Evolutionary conservation across 2,329 filamentous ascomycete genomes (phyloP).

Genomic region (Elsinoe australis): DNA sequence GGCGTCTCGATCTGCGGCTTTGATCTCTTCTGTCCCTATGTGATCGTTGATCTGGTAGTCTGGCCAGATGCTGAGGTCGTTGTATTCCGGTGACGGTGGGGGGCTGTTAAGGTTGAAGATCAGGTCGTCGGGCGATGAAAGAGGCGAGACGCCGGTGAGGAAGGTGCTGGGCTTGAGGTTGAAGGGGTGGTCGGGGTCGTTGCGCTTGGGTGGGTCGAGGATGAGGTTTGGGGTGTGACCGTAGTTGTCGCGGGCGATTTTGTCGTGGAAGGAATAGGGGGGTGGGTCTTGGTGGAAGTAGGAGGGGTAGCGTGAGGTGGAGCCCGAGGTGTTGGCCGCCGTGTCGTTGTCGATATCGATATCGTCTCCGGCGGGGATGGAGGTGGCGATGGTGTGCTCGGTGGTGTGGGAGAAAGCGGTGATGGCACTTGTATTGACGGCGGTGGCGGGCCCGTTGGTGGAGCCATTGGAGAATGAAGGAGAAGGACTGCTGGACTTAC

Average conservation of each 20-base stretch:
- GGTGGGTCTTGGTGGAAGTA: neutral
- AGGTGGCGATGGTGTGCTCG: neutral
- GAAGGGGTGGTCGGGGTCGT: no score
- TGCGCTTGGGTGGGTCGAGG: neutral
- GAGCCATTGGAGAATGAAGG: no score
- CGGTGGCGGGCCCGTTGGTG: no score
- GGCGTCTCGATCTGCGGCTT: no score
- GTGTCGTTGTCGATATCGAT: neutral
- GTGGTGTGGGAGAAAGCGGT: neutral
- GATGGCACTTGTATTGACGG: neutral
- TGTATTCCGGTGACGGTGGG: no score
- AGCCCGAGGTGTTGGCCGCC: neutral
- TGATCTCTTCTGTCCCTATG: neutral
- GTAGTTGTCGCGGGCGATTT: slow-evolving; percentile 9
- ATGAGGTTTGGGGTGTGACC: neutral
- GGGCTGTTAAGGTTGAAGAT: no score
- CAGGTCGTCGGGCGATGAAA: no score
- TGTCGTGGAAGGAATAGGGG: neutral
- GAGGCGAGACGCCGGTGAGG: no score
- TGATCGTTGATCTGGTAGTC: neutral
- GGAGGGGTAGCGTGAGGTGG: neutral
- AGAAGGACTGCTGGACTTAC: no score
- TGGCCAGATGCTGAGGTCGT: no score
- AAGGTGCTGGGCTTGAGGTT: no score
- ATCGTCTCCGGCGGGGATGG: neutral